Evolutionary conservation across 805 yeast genomes (phyloP).

Genomic region (Nakazawaea sp.): DNA sequence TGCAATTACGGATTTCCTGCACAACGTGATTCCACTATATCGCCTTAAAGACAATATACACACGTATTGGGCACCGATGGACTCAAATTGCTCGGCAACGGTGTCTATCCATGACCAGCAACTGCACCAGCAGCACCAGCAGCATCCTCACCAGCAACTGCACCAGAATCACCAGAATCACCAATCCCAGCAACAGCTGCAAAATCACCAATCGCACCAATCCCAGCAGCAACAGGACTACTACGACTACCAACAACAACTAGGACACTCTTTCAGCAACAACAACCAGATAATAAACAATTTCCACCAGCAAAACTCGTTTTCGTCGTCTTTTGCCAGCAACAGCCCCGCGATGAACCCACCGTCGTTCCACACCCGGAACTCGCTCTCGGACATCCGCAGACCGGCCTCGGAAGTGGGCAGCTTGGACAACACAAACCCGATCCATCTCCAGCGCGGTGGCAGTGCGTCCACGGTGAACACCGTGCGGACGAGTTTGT

Average conservation of each 20-base stretch:
- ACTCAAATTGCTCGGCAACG: no score
- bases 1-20: no score
- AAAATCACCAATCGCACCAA: conserved; percentile 4
- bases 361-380: conserved; percentile 8
- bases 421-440: not conserved
- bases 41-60: no score
- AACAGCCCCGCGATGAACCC: conserved; percentile 8
- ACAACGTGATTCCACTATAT: no score
- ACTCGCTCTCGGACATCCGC: conserved; percentile 7
- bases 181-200: conserved; percentile 7
- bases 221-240: conserved; percentile 5
- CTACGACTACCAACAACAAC: conserved; percentile 3
- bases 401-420: not conserved
- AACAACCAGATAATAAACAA: conserved; percentile 10
- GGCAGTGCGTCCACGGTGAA: not conserved
- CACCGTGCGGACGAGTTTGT: conserved; percentile 11
- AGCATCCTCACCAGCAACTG: not conserved
- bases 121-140: conserved; percentile 1
- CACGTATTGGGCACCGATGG: no score
- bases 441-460: conserved; percentile 2
- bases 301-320: conserved; percentile 5
- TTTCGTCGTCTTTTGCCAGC: conserved; percentile 4
- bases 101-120: no score
- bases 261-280: conserved; percentile 11
- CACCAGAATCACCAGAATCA: conserved; percentile 13